Evolutionary conservation across 2,329 filamentous ascomycete genomes (phyloP).

Genomic region (Aspergillus sp.): DNA sequence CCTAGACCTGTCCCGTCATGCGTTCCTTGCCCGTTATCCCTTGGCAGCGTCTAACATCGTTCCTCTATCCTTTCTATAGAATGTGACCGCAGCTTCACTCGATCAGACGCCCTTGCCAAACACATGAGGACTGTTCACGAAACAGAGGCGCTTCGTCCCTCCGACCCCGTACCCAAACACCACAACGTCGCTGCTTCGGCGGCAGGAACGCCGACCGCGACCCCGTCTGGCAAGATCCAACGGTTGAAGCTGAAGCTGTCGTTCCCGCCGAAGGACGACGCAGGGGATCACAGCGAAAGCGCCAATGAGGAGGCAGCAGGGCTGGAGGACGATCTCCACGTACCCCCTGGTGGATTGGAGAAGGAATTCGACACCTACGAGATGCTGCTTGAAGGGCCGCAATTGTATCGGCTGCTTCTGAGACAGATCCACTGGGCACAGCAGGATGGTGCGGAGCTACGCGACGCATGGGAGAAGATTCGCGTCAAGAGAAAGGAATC

Average conservation of each 20-base stretch:
- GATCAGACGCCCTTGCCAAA: conserved; percentile 93
- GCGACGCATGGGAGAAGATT: conserved; percentile 43
- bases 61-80: conserved; percentile 55
- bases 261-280: conserved; percentile 36
- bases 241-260: conserved; percentile 48
- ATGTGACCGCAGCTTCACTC: conserved; percentile 94
- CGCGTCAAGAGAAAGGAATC: conserved; percentile 40
- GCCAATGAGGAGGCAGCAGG: conserved; percentile 30
- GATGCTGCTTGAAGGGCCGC: conserved; percentile 42
- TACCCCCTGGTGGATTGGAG: conserved; percentile 42
- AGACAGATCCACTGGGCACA: conserved; percentile 53
- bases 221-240: conserved; percentile 38
- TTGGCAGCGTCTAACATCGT: not conserved
- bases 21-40: not conserved
- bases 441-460: conserved; percentile 44
- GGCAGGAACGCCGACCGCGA: conserved; percentile 32
- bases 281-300: conserved; percentile 31
- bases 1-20: conserved; percentile 32
- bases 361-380: conserved; percentile 49
- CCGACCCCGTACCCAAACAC: conserved; percentile 48
- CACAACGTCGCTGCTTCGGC: conserved; percentile 32
- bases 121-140: conserved; percentile 99
- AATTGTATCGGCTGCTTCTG: conserved; percentile 49
- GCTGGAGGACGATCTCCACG: conserved; percentile 40
- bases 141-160: conserved; percentile 84